Evolutionary conservation across 331 rosid genomes (phyloP), one percentile per base, ranked within the genome.

Genomic region (Rosa hybrid): DNA sequence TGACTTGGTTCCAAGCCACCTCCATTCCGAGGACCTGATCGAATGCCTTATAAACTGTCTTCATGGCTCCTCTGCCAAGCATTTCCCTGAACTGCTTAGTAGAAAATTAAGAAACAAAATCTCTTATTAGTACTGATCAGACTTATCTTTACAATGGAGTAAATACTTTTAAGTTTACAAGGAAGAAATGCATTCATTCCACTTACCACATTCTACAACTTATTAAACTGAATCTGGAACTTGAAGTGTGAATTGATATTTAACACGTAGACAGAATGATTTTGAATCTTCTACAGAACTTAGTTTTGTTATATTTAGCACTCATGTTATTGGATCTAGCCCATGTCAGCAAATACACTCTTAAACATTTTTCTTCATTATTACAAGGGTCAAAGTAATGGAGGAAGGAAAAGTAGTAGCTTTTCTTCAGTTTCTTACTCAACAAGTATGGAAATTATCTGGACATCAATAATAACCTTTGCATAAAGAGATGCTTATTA

Each of bases 1-100:
- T 84, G 73, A 91, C 91, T 84, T 90, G 98, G 81, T 91, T 94
- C 98, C 98, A 94, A 54, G 98, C 98, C 53, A 94, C 98, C 83
- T 94, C 98, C 56, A 91, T 87, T 53, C 96, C 98, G 20, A 86
- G 75, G 5, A 84, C 83, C 77, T 92, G 93, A 77, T 94, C 98
- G 79, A 94, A 92, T 62, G 89, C 97, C 56, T 80, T 90, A 41
- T 94, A 94, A 45, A 94, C 98, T 0, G 83, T 86, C 81, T 94
- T 94, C 95, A 89, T 86, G 12, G 98, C 98, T 82, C 98, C 98
- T 81, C 84, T 92, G 7, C 98, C 98, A 8, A 92, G 83, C 76
- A 92, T 48, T 67, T 94, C 98, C 80, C 83, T 89, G 48, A 86
- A 90, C 97, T 94, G 78, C 80, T 64, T 56, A 7, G 0, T 16